Conservation (phyloP, 1,284 basidiomycete genomes). For the Malassezia vespertilionis region DNA sequence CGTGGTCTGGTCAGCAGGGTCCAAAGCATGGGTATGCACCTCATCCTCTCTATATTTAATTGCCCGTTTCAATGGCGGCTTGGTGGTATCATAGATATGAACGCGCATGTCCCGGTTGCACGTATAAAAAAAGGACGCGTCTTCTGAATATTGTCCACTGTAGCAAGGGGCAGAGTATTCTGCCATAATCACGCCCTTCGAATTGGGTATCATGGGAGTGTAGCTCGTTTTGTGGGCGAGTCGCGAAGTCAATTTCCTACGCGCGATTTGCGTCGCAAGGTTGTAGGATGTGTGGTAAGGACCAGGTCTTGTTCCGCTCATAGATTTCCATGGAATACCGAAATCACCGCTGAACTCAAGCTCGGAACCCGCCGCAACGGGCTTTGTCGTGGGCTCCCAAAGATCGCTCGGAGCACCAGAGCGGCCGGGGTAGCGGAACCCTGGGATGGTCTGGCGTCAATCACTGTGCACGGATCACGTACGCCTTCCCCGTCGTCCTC, state of each 20-base stretch:
- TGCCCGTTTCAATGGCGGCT: constrained; percentile 10
- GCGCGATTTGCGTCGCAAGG: constrained; percentile 19
- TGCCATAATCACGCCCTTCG: constrained; percentile 74
- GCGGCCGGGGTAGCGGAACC: constrained; percentile 5
- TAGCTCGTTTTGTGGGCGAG: constrained; percentile 48
- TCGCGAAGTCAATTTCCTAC: constrained; percentile 30
- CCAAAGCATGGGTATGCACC: not conserved
- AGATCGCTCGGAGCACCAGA: constrained; percentile 20
- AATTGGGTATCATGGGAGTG: constrained; percentile 62
- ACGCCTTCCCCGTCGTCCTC: constrained; percentile 16
- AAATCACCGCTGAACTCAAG: constrained; percentile 75
- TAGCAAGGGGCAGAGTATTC: constrained; percentile 72
- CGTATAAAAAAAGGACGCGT: constrained; percentile 49
- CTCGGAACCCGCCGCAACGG: constrained; percentile 60
- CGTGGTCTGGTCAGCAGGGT: constrained; percentile 21
- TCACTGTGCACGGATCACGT: constrained; percentile 9
- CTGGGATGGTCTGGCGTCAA: constrained; percentile 15
- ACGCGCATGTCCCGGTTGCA: constrained; percentile 63
- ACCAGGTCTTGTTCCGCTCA: no score
- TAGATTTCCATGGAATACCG: constrained; percentile 54
- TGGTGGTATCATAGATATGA: constrained; percentile 63
- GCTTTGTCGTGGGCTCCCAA: constrained; percentile 51
- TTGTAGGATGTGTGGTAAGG: no score
- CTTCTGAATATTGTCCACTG: constrained; percentile 72
- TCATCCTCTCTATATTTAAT: not conserved